Evolutionary conservation across 2,329 filamentous ascomycete species (phyloP), one percentile per base, ranked within the genome.

Genomic region (Myriosclerotinia scirpicola): DNA sequence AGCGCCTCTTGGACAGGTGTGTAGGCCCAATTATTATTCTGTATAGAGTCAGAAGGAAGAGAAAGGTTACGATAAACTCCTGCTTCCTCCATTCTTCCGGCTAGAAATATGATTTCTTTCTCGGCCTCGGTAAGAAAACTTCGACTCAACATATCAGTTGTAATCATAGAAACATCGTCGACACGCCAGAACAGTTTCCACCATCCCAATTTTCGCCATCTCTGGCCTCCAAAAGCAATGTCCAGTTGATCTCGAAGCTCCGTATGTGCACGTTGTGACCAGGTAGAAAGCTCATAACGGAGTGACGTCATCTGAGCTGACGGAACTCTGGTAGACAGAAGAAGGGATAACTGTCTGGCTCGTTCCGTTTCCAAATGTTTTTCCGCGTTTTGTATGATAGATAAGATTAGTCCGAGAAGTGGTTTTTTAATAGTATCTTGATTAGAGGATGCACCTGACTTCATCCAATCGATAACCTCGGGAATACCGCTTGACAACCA

Each of bases 161-260:
- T 88, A 65, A 97, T 87, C 84, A 94, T 90, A 3, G 87, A 87
- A 14, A 97, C 92, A 73, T 97, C 94, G 75, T 98, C 94, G 34
- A 95, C 93, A 26, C 92, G 87, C 93, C 93, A 97, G 76, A 97
- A 93, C 0, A 98, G 84, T 77, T 96, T 96, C 90, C 92, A 97
- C 93, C 94, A 98, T 20, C 88, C 85, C 5, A 97, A 81, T 69
- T 90, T 89, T 36, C 87, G 85, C 94, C 94, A 97, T 50, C 87
- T 83, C 22, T 81, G 83, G n/a, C 90, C 87, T 0, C 85, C 81
- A 72, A 97, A 94, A 0, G 92, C 93, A 54, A 86, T 80, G 70
- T 94, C 90, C 2, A 97, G 85, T 72, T 93, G 85, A 61, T 90
- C 85, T 69, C 92, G 91, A 9, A 98, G 83, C 77, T 98, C 94